Evolutionary conservation across 2,329 filamentous ascomycete genomes (phyloP).

Genomic region (Venturia effusa): DNA sequence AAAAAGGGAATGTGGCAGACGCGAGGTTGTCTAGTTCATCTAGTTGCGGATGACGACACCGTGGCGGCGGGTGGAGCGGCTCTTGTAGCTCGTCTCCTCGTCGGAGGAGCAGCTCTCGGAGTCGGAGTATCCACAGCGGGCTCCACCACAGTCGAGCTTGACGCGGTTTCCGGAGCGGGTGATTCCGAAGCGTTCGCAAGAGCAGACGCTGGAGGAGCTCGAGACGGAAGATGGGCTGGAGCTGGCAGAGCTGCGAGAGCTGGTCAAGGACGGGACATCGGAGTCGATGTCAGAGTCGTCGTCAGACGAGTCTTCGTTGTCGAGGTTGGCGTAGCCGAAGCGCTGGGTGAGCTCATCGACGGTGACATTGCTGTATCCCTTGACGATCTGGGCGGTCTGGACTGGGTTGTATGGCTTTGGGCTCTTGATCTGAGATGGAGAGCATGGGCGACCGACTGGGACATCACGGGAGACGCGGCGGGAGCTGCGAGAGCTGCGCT

Average conservation of each 20-base stretch:
- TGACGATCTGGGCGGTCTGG: constrained; percentile 77
- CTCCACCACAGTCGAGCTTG: constrained; percentile 90
- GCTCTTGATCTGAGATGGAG: constrained; percentile 78
- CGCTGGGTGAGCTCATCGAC: constrained; percentile 71
- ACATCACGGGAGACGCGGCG: constrained; percentile 54
- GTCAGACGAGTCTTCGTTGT: constrained; percentile 49
- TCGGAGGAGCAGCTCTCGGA: constrained; percentile 62
- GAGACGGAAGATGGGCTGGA: constrained; percentile 58
- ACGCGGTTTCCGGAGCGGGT: constrained; percentile 85
- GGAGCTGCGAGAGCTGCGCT: constrained; percentile 27
- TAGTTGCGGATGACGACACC: constrained; percentile 29
- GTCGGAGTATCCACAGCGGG: constrained; percentile 73
- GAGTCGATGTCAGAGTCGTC: constrained; percentile 50
- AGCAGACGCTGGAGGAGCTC: constrained; percentile 53
- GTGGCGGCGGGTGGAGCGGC: constrained; percentile 36
- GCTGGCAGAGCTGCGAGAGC: constrained; percentile 62
- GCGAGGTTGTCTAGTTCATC: not conserved
- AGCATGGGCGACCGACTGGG: constrained; percentile 79
- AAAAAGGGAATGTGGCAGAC: not conserved
- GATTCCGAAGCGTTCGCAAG: constrained; percentile 93
- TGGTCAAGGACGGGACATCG: constrained; percentile 64
- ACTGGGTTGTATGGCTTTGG: constrained; percentile 84
- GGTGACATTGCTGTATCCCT: constrained; percentile 63
- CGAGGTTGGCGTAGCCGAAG: constrained; percentile 53
- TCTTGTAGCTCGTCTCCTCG: constrained; percentile 47